phyloP scores from a whole-genome alignment of 805 yeast species.

The Kuraishia floccosa region DNA sequence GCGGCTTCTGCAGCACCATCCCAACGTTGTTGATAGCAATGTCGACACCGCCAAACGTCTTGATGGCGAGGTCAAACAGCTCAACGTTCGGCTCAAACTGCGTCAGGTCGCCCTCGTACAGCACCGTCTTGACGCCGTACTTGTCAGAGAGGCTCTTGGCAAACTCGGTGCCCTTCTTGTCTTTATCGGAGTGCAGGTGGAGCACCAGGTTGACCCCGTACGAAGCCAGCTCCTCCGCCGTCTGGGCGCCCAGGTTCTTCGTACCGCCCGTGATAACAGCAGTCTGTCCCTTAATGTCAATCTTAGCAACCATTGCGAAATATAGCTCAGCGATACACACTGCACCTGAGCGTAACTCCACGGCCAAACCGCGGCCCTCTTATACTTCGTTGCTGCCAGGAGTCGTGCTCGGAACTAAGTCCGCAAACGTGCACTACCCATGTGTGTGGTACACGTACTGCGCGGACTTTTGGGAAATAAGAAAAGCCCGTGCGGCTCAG shows the following conservation, averaged over 20 bases:
- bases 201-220: slow-evolving; percentile 41
- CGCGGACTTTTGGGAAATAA: no score
- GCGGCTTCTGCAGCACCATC: slow-evolving; percentile 50
- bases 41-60: slow-evolving; percentile 38
- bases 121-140: slow-evolving; percentile 27
- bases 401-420: no score
- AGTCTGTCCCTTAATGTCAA: slow-evolving; percentile 28
- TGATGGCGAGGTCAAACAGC: slow-evolving; percentile 33
- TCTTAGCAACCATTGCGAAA: slow-evolving; percentile 6
- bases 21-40: slow-evolving; percentile 63
- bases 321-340: no score
- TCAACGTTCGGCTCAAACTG: slow-evolving; percentile 27
- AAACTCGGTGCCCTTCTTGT: slow-evolving; percentile 23
- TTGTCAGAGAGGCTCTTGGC: slow-evolving; percentile 22
- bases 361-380: no score
- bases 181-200: slow-evolving; percentile 39
- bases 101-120: slow-evolving; percentile 30
- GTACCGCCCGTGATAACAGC: slow-evolving; percentile 51
- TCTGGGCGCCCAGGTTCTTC: slow-evolving; percentile 46
- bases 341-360: no score
- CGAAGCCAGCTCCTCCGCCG: slow-evolving; percentile 42
- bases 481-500: no score
- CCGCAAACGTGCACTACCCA: no score
- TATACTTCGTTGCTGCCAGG: no score
- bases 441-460: no score